phyloP scores from a whole-genome alignment of 352 stramenopile species.

The Phytophthora nicotianae region DNA sequence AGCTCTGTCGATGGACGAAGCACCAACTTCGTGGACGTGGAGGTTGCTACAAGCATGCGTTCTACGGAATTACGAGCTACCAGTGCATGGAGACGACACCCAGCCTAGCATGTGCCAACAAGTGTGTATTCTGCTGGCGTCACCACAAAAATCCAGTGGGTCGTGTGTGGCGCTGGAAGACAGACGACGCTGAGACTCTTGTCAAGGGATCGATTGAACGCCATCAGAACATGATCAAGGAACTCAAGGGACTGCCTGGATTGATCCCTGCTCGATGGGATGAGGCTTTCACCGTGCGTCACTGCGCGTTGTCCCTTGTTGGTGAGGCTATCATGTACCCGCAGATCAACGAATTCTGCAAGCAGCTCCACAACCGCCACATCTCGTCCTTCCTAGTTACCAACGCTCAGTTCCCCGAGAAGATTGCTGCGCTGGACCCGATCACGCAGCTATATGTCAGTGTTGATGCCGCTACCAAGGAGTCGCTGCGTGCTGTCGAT shows the following conservation, averaged over 20 bases:
- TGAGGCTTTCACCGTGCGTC: conserved; percentile 95
- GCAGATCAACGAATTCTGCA: conserved; percentile 97
- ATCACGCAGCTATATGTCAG: conserved; percentile 99
- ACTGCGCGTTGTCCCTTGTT: conserved; percentile 98
- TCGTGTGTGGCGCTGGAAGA: conserved; percentile 98
- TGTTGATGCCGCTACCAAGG: conserved; percentile 96
- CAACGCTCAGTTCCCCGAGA: conserved; percentile 98
- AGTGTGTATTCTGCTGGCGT: conserved; percentile 99
- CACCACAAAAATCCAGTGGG: conserved; percentile 99
- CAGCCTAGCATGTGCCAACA: conserved; percentile 98
- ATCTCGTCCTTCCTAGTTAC: conserved; percentile 99
- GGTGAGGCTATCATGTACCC: conserved; percentile 99
- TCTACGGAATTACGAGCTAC: conserved; percentile 99
- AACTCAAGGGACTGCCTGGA: conserved; percentile 94
- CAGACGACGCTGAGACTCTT: conserved; percentile 95
- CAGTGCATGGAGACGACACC: conserved; percentile 99
- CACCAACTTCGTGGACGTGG: conserved; percentile 96
- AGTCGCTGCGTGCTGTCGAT: conserved; percentile 96
- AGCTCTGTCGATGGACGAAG: conserved; percentile 99
- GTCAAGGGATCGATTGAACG: conserved; percentile 92
- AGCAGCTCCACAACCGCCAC: conserved; percentile 92
- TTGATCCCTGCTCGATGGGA: conserved; percentile 94
- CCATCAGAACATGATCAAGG: conserved; percentile 95
- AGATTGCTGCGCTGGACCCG: conserved; percentile 94
- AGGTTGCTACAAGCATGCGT: conserved; percentile 99